Conservation (phyloP, 768 basidiomycete species). For the Lactifluus volemus region DNA sequence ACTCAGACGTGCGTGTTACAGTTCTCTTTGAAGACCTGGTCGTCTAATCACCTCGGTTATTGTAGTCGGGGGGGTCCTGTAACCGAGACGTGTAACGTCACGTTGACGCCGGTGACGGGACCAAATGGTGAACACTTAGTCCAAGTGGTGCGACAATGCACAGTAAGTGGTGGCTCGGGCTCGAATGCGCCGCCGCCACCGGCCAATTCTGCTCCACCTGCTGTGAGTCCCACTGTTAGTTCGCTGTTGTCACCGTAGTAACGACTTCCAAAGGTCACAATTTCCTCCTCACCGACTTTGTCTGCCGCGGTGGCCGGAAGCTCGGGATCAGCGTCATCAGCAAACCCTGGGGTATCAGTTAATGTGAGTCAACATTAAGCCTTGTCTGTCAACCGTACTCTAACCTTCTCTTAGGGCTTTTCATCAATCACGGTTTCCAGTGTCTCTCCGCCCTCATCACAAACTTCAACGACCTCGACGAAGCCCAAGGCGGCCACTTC, state of each 20-base stretch:
- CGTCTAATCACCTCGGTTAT: conserved; percentile 1
- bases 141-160: conserved; percentile 28
- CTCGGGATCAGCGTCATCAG: not conserved
- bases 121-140: conserved; percentile 25
- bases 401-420: conserved; percentile 4
- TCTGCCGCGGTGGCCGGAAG: conserved; percentile 8
- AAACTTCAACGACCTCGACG: conserved; percentile 12
- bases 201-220: not conserved
- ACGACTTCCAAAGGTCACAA: not conserved
- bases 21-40: not conserved
- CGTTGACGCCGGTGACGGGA: conserved; percentile 28
- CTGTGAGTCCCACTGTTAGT: not conserved
- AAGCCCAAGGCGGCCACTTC: conserved; percentile 13
- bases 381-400: not conserved
- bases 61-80: conserved; percentile 24
- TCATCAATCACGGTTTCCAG: conserved; percentile 14
- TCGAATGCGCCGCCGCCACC: not conserved
- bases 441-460: conserved; percentile 8
- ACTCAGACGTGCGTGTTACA: conserved; percentile 34
- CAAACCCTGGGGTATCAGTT: not conserved
- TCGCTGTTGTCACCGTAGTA: not conserved
- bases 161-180: conserved; percentile 7
- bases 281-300: not conserved
- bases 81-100: conserved; percentile 30
- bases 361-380: not conserved